Conservation (phyloP, 352 stramenopile genomes). For the Pythium periplocum region DNA sequence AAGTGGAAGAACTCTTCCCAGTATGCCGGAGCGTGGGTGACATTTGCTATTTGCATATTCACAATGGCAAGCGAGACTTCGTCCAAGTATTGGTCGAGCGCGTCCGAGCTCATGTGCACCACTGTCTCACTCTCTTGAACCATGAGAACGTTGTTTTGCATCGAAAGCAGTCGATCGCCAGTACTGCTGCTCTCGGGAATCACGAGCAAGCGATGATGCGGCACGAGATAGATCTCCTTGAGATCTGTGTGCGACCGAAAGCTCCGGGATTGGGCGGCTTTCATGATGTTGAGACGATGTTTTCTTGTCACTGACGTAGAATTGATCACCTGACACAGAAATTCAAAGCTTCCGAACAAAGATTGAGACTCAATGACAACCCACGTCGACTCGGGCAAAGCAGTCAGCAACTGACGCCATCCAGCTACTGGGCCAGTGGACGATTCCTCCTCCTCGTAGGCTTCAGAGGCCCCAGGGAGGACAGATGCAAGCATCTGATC, state of each 20-base stretch:
- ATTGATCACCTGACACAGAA: constrained; percentile 7
- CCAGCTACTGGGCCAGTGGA: background rate
- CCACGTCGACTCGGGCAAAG: constrained; percentile 4
- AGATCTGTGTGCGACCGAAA: constrained; percentile 7
- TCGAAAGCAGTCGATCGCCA: background rate
- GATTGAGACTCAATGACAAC: background rate
- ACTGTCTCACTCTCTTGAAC: constrained; percentile 23
- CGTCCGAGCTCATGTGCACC: constrained; percentile 26
- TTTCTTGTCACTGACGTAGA: background rate
- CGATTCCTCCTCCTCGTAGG: no score
- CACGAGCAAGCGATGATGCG: constrained; percentile 5
- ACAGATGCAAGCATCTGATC: background rate
- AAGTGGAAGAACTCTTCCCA: constrained; percentile 55
- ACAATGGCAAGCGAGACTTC: constrained; percentile 33
- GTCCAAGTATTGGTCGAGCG: constrained; percentile 30
- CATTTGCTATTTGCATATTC: constrained; percentile 22
- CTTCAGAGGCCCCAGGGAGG: no score
- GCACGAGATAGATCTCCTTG: constrained; percentile 11
- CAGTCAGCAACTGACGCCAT: background rate
- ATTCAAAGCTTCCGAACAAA: constrained; percentile 6
- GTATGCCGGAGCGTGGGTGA: background rate
- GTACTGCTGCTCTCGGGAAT: background rate
- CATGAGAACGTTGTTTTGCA: constrained; percentile 20
- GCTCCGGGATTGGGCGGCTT: background rate
- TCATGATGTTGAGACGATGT: constrained; percentile 1